Conservation (phyloP, 2,329 filamentous ascomycete genomes). For the Tolypocladium capitatum region DNA sequence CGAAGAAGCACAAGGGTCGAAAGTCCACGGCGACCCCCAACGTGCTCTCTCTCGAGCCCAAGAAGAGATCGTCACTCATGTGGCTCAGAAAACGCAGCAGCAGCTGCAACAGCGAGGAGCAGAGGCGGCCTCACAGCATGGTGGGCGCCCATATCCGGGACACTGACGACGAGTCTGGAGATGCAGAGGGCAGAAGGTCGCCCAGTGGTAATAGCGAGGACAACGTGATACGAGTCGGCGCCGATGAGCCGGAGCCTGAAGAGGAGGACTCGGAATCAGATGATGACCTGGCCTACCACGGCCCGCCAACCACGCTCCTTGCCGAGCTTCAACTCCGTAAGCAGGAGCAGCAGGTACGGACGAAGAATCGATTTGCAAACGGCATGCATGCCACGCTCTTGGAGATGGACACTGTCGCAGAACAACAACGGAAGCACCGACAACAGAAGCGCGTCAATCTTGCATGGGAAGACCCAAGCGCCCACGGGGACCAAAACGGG, state of each 20-base stretch:
- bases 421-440: constrained; percentile 65
- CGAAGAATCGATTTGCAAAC: constrained; percentile 46
- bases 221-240: constrained; percentile 3
- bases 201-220: constrained; percentile 4
- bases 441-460: constrained; percentile 67
- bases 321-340: constrained; percentile 89
- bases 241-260: constrained; percentile 20
- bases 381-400: constrained; percentile 87
- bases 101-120: constrained; percentile 16
- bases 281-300: constrained; percentile 42
- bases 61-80: constrained; percentile 36
- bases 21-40: constrained; percentile 13
- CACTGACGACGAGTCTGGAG: constrained; percentile 11
- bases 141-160: constrained; percentile 11
- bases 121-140: constrained; percentile 9
- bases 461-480: constrained; percentile 69
- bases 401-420: constrained; percentile 79
- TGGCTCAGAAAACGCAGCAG: constrained; percentile 29
- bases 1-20: constrained; percentile 34
- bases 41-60: constrained; percentile 15
- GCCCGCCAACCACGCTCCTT: constrained; percentile 75
- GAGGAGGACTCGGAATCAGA: constrained; percentile 30
- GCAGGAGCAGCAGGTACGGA: constrained; percentile 71
- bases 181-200: background rate
- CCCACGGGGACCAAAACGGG: constrained; percentile 28